Percentiles rank a stretch among this genome's conserved stretches.
Evolutionary conservation across 78 protist genomes (phyloP).

Genomic region (Capsaspora owczarzaki): DNA sequence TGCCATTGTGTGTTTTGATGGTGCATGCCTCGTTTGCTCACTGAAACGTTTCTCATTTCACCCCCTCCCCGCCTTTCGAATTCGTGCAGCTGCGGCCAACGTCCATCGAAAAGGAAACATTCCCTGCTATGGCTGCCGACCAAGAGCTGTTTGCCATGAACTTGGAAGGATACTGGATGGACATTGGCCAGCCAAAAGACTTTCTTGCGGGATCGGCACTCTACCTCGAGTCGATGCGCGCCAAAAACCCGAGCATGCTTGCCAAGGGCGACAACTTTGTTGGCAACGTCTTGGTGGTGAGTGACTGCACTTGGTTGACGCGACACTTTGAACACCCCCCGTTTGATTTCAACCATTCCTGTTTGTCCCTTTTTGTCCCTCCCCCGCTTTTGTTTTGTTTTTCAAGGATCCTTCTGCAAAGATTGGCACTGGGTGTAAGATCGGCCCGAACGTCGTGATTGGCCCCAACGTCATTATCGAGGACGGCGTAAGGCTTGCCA

Average conservation of each 20-base stretch:
- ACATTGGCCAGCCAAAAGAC: conserved; percentile 88
- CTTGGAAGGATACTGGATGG: conserved; percentile 91
- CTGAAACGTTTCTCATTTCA: background rate
- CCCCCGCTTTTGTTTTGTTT: background rate
- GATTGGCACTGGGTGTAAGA: conserved; percentile 66
- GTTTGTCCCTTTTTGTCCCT: background rate
- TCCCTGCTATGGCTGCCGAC: conserved; percentile 83
- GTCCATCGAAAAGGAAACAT: conserved; percentile 75
- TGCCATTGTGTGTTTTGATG: background rate
- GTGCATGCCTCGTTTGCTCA: background rate
- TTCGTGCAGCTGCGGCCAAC: conserved; percentile 29
- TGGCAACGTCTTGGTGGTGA: conserved; percentile 19
- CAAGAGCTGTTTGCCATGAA: conserved; percentile 69
- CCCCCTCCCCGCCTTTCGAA: background rate
- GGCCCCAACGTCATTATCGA: conserved; percentile 75
- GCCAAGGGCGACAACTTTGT: conserved; percentile 7
- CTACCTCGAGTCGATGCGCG: conserved; percentile 2
- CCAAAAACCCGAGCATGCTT: background rate
- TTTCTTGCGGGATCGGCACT: conserved; percentile 47
- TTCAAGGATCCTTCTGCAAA: conserved; percentile 53
- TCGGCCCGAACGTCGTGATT: conserved; percentile 81
- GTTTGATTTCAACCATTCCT: background rate
- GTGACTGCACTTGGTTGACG: background rate
- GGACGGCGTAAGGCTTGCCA: conserved; percentile 55
- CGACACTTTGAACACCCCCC: background rate